These are phyloP conservation scores for Candida hispaniensis DNA, from an alignment of 805 yeast genomes.

Conservation along the genomic window DNA sequence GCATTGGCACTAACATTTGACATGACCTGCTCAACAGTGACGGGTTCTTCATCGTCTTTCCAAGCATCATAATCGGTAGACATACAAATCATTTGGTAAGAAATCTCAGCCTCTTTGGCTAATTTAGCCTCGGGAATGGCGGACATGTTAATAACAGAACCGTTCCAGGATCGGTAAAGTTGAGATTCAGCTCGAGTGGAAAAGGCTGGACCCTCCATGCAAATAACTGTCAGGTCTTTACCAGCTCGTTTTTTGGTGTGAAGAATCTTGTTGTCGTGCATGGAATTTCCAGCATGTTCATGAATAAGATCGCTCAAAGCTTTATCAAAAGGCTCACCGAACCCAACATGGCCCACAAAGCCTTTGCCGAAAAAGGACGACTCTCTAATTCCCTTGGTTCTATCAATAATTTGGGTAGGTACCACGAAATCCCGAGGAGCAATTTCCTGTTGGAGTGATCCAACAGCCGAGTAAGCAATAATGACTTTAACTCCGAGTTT, in stretches of 20 bases:
- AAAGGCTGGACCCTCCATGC: slow-evolving; percentile 99
- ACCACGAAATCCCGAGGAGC: slow-evolving; percentile 93
- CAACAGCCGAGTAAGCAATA: slow-evolving; percentile 91
- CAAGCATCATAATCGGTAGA: slow-evolving; percentile 98
- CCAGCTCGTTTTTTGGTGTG: slow-evolving; percentile 59
- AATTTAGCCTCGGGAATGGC: slow-evolving; percentile 94
- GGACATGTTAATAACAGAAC: slow-evolving; percentile 92
- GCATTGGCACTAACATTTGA: slow-evolving; percentile 81
- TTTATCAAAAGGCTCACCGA: slow-evolving; percentile 92
- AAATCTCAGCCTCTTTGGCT: slow-evolving; percentile 93
- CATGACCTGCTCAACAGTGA: slow-evolving; percentile 94
- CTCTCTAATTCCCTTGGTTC: slow-evolving; percentile 90
- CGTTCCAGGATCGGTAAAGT: slow-evolving; percentile 80
- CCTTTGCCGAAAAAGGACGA: slow-evolving; percentile 87
- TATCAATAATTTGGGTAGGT: slow-evolving; percentile 91
- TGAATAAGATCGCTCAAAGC: slow-evolving; percentile 56
- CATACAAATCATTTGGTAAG: slow-evolving; percentile 98
- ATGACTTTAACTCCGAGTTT: slow-evolving; percentile 76
- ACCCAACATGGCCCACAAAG: slow-evolving; percentile 92
- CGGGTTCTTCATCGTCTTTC: slow-evolving; percentile 92
- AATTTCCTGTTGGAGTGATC: slow-evolving; percentile 81
- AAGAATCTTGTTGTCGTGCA: slow-evolving; percentile 37
- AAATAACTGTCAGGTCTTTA: slow-evolving; percentile 71
- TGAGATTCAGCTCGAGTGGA: slow-evolving; percentile 93
- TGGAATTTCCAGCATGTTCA: slow-evolving; percentile 32